These are phyloP conservation scores for Fusarium annulatum DNA, from an alignment of 2,329 filamentous ascomycete species.

Conservation along the genomic window DNA sequence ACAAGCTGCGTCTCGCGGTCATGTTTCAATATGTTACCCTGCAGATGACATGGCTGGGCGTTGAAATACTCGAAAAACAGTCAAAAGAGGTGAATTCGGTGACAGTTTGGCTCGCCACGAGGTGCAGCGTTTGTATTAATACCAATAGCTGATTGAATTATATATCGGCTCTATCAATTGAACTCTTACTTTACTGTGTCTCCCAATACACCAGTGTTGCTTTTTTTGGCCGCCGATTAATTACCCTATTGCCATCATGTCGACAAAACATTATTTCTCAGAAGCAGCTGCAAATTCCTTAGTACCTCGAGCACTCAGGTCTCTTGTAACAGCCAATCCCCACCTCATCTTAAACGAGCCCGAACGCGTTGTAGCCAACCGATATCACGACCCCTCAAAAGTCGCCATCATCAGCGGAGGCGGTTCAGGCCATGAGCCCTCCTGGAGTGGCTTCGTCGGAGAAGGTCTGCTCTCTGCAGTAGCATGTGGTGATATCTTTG, in stretches of 20 bases:
- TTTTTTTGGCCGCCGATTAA: accelerated
- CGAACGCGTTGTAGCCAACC: not conserved
- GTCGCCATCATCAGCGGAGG: not conserved
- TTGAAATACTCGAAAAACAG: not conserved
- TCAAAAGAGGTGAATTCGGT: accelerated
- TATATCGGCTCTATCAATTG: not conserved
- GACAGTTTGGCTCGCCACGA: not conserved
- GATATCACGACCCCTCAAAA: not conserved
- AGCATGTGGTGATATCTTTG: not conserved
- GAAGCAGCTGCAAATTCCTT: not conserved
- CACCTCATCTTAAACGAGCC: not conserved
- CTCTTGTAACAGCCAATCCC: not conserved
- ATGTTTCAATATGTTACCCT: not conserved
- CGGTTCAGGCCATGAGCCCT: not conserved
- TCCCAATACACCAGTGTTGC: no score
- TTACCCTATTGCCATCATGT: accelerated
- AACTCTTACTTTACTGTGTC: not conserved
- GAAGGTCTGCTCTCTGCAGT: not conserved
- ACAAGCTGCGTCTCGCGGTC: not conserved
- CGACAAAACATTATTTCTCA: not conserved
- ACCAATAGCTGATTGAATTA: not conserved
- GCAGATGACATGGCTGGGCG: not conserved
- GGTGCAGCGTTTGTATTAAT: accelerated
- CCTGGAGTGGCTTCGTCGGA: accelerated
- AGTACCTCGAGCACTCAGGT: not conserved